Percentiles rank a stretch among this genome's conserved stretches.
Evolutionary conservation across 768 basidiomycete genomes (phyloP).

Genomic region (Pleurotus platypus): DNA sequence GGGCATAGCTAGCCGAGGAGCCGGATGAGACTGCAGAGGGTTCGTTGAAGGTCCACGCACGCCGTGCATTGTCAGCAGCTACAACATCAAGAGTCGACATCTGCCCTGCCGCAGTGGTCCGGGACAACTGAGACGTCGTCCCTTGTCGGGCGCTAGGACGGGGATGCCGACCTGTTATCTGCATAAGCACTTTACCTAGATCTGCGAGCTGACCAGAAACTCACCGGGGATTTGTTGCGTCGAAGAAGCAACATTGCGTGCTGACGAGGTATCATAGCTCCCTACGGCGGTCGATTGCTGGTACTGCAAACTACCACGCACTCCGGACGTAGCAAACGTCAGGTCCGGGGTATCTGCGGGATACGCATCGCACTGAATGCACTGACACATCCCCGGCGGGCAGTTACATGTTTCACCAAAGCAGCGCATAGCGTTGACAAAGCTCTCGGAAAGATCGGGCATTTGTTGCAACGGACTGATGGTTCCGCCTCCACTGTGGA

Average conservation of each 20-base stretch:
- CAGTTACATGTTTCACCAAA: constrained; percentile 6
- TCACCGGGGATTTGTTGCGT: not conserved
- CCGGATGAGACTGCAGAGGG: not conserved
- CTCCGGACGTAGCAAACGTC: constrained; percentile 3
- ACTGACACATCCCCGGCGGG: constrained; percentile 6
- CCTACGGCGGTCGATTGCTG: not conserved
- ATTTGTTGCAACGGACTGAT: constrained; percentile 1
- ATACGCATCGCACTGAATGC: not conserved
- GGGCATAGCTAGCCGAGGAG: not conserved
- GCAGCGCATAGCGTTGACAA: constrained; percentile 7
- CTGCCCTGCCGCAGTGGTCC: not conserved
- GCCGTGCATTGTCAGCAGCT: not conserved
- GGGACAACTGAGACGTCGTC: not conserved
- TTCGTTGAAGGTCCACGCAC: not conserved
- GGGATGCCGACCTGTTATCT: not conserved
- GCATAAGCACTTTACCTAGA: too few relatives aligned
- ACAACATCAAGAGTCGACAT: not conserved
- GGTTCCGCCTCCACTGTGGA: not conserved
- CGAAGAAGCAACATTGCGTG: not conserved
- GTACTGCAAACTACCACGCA: constrained; percentile 1
- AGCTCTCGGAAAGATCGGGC: constrained; percentile 3
- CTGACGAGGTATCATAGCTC: not conserved
- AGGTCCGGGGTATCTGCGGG: not conserved
- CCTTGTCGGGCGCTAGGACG: not conserved
- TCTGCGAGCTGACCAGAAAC: not conserved